Percentiles rank a stretch among this genome's conserved stretches.
Evolutionary conservation across 805 yeast species (phyloP).

Genomic region (Phaffomyces opuntiae): DNA sequence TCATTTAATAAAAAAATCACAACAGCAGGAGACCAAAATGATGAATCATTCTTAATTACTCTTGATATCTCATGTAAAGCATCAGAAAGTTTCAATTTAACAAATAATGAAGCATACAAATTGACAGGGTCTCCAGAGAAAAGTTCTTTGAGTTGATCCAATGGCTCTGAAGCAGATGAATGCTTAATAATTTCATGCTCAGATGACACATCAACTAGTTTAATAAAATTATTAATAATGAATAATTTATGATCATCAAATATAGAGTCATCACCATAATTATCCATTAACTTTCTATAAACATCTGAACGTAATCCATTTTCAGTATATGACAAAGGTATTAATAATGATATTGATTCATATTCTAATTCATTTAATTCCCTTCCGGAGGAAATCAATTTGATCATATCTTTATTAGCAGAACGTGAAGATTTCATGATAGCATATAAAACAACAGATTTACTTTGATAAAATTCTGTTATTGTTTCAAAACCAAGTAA

Average conservation of each 20-base stretch:
- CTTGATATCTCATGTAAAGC: slow-evolving; percentile 11
- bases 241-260: slow-evolving; percentile 22
- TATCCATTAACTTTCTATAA: slow-evolving; percentile 14
- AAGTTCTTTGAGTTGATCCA: background rate
- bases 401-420: background rate
- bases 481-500: slow-evolving; percentile 7
- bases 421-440: slow-evolving; percentile 23
- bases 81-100: slow-evolving; percentile 11
- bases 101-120: slow-evolving; percentile 4
- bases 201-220: slow-evolving; percentile 33
- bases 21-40: slow-evolving; percentile 30
- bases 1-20: slow-evolving; percentile 34
- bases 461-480: slow-evolving; percentile 12
- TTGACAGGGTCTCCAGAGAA: slow-evolving; percentile 2
- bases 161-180: slow-evolving; percentile 8
- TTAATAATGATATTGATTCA: slow-evolving; percentile 30
- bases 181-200: slow-evolving; percentile 18
- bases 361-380: slow-evolving; percentile 19
- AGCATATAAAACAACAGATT: slow-evolving; percentile 34
- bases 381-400: background rate
- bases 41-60: background rate
- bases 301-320: slow-evolving; percentile 32
- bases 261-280: slow-evolving; percentile 13
- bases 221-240: slow-evolving; percentile 31
- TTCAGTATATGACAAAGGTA: slow-evolving; percentile 38